phyloP scores from a whole-genome alignment of 2,329 filamentous ascomycete genomes.

The Colletotrichum sp. region DNA sequence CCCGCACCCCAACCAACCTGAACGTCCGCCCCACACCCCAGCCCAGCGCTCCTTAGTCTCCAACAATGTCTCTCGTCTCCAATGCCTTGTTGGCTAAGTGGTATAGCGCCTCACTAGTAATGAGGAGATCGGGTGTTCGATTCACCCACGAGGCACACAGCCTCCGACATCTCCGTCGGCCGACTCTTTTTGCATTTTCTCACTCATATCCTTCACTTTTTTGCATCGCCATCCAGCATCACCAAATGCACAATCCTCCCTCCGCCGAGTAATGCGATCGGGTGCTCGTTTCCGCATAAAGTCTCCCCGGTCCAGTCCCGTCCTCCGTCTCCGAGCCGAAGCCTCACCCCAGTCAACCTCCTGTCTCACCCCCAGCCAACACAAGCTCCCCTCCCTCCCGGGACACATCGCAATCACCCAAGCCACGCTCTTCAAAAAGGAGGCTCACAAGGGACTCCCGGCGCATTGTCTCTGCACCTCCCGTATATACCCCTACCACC shows the following conservation, averaged over 20 bases:
- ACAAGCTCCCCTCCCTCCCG: background rate
- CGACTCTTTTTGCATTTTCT: background rate
- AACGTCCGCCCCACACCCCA: background rate
- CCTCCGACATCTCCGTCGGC: background rate
- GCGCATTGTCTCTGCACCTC: background rate
- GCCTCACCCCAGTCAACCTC: background rate
- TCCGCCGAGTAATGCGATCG: no score
- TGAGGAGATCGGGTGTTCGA: conserved; percentile 18
- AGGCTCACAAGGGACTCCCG: background rate
- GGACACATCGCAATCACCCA: background rate
- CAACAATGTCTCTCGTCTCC: background rate
- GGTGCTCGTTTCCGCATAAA: no score
- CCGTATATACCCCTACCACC: background rate
- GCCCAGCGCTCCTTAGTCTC: no score
- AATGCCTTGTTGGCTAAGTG: background rate
- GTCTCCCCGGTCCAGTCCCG: no score
- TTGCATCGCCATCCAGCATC: background rate
- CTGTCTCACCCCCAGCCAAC: background rate
- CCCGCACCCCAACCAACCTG: no score
- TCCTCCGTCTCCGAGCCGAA: background rate
- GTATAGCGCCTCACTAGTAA: conserved; percentile 17
- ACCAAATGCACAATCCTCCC: background rate
- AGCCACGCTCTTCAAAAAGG: background rate
- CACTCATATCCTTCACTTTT: background rate
- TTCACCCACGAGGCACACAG: conserved; percentile 3